A percentile compares a stretch with the other conserved stretches of the same genome.
Conservation (phyloP, 306 rosid genomes). For the Rubus idaeus region DNA sequence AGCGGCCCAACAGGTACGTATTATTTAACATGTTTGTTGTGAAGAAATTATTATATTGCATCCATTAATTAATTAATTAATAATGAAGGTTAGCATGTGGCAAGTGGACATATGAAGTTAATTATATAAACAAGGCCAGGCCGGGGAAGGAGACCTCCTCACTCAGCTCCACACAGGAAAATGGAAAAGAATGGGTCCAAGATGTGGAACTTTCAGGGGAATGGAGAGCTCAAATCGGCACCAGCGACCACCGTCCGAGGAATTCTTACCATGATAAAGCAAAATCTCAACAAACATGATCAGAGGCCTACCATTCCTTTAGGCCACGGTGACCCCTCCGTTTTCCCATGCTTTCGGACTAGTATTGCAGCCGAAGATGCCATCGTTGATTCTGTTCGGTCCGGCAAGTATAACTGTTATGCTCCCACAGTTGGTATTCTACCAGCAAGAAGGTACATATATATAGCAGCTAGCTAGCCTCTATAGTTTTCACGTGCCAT, state of each 20-base stretch:
- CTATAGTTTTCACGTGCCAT: neutral
- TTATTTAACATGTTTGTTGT: too few relatives aligned
- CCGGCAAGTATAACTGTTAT: conserved; percentile 30
- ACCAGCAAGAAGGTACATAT: conserved; percentile 22
- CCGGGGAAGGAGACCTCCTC: neutral
- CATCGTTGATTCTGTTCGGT: conserved; percentile 26
- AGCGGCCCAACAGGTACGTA: too few relatives aligned
- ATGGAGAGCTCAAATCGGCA: neutral
- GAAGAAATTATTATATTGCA: too few relatives aligned
- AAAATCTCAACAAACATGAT: conserved; percentile 20
- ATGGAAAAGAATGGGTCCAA: neutral
- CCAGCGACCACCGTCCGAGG: conserved; percentile 11
- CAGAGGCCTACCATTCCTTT: conserved; percentile 19
- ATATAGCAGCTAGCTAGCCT: neutral
- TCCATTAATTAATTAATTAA: neutral
- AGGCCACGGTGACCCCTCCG: conserved; percentile 39
- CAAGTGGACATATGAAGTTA: neutral
- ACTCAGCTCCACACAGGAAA: neutral
- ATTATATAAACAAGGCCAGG: neutral
- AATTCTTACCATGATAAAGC: neutral
- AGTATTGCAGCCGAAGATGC: conserved; percentile 30
- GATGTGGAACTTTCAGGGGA: conserved; percentile 12
- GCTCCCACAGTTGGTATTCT: conserved; percentile 15
- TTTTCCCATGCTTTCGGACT: conserved; percentile 32
- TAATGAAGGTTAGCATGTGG: neutral